These are phyloP conservation scores for Leishmania turanica DNA, from an alignment of 208 protist species.

Conservation along the genomic window DNA sequence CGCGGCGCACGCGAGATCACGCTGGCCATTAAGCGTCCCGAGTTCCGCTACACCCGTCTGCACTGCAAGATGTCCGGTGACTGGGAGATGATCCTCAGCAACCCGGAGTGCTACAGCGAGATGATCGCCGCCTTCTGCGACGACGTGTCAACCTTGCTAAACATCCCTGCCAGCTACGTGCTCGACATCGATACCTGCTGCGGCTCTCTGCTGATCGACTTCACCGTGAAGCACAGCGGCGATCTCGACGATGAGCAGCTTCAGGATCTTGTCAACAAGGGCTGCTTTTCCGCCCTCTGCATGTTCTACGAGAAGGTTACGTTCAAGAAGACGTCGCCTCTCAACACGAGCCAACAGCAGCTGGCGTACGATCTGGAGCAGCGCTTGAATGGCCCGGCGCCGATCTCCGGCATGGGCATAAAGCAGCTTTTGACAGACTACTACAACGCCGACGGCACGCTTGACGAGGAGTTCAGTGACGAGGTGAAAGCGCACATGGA, in stretches of 20 bases:
- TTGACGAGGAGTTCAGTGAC: slow-evolving; percentile 51
- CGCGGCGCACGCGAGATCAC: slow-evolving; percentile 68
- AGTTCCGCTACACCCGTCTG: slow-evolving; percentile 60
- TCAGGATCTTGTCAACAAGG: slow-evolving; percentile 65
- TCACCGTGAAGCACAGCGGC: slow-evolving; percentile 73
- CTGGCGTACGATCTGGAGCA: slow-evolving; percentile 31
- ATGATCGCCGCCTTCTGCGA: slow-evolving; percentile 46
- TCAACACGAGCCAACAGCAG: slow-evolving; percentile 70
- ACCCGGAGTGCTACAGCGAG: slow-evolving; percentile 41
- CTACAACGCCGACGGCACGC: slow-evolving; percentile 53
- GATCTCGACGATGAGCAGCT: slow-evolving; percentile 61
- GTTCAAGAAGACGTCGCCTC: slow-evolving; percentile 53
- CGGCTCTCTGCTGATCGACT: slow-evolving; percentile 58
- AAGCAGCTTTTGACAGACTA: slow-evolving; percentile 53
- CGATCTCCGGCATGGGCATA: slow-evolving; percentile 68
- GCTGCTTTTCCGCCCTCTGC: slow-evolving; percentile 49
- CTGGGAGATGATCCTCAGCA: slow-evolving; percentile 57
- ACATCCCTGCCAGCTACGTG: slow-evolving; percentile 49
- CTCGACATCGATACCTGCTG: slow-evolving; percentile 48
- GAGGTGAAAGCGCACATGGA: slow-evolving; percentile 47
- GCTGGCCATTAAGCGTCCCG: slow-evolving; percentile 37
- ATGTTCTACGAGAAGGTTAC: slow-evolving; percentile 75
- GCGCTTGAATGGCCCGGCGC: slow-evolving; percentile 14
- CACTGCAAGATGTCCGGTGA: slow-evolving; percentile 67
- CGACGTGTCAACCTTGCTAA: slow-evolving; percentile 48